These are phyloP conservation scores for Rhizopogon vulgaris DNA, from an alignment of 768 basidiomycete species.

Conservation along the genomic window DNA sequence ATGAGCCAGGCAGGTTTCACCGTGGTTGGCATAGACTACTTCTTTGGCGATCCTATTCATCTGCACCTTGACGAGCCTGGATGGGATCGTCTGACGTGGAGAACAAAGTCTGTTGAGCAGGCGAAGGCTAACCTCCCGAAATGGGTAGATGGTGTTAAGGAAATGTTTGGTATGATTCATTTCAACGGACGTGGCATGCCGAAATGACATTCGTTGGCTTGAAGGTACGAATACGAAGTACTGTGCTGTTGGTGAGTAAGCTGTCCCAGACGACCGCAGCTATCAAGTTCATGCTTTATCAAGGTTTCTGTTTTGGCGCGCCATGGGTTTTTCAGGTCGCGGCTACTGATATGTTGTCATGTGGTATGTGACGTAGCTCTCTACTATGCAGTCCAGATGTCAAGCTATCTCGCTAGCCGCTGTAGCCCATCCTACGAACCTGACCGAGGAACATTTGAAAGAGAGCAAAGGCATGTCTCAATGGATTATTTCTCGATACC, in stretches of 20 bases:
- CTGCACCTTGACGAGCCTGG: slow-evolving; percentile 29
- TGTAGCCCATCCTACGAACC: slow-evolving; percentile 48
- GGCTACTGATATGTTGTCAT: slow-evolving; percentile 38
- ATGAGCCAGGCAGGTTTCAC: slow-evolving; percentile 38
- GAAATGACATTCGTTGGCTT: slow-evolving; percentile 9
- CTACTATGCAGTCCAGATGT: neutral
- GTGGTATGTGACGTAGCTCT: slow-evolving; percentile 28
- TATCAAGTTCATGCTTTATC: neutral
- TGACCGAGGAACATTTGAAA: slow-evolving; percentile 43
- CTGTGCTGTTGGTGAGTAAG: slow-evolving; percentile 37
- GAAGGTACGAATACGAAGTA: slow-evolving; percentile 29
- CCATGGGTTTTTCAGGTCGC: slow-evolving; percentile 44
- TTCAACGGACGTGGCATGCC: slow-evolving; percentile 7
- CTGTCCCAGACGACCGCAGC: neutral
- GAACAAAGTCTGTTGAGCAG: slow-evolving; percentile 24
- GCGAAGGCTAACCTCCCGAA: slow-evolving; percentile 37
- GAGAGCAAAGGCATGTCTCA: slow-evolving; percentile 38
- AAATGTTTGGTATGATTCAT: slow-evolving; percentile 36
- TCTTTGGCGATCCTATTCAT: slow-evolving; percentile 52
- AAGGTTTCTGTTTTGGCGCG: slow-evolving; percentile 57
- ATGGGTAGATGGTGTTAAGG: slow-evolving; percentile 48
- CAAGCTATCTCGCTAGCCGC: slow-evolving; percentile 31
- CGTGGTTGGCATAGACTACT: slow-evolving; percentile 58
- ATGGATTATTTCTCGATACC: neutral
- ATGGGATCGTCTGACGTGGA: slow-evolving; percentile 39